These are phyloP conservation scores for Candida pseudoviswanathii DNA, from an alignment of 1,139 yeast species.

Conservation along the genomic window DNA sequence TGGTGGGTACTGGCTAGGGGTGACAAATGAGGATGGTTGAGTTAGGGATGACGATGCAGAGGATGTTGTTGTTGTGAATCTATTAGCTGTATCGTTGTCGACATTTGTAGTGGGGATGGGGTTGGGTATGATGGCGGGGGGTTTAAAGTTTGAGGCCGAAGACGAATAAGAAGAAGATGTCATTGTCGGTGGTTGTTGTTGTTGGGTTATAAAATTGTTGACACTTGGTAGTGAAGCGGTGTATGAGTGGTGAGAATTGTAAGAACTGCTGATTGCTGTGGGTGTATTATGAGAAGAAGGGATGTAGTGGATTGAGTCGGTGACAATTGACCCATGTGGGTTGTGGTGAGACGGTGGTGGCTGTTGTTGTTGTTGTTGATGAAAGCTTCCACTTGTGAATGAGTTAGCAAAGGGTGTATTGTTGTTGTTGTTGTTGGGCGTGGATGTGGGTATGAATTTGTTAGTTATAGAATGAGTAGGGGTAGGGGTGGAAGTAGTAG, in stretches of 20 bases:
- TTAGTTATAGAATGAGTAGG: slow-evolving; percentile 8
- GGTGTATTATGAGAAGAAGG: slow-evolving; percentile 59
- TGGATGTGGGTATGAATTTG: slow-evolving; percentile 9
- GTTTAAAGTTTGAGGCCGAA: slow-evolving; percentile 18
- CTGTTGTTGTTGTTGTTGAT: slow-evolving; percentile 5
- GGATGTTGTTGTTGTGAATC: slow-evolving; percentile 6
- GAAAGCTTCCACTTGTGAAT: slow-evolving; percentile 3
- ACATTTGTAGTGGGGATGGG: slow-evolving; percentile 48
- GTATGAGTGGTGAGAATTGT: slow-evolving; percentile 45
- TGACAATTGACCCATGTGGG: slow-evolving; percentile 3
- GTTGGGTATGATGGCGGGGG: slow-evolving; percentile 28
- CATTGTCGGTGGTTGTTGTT: slow-evolving; percentile 5
- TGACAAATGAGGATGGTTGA: slow-evolving; percentile 15
- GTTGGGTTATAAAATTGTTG: slow-evolving; percentile 18
- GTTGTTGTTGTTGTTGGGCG: too few species aligned
- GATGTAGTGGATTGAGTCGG: slow-evolving; percentile 38
- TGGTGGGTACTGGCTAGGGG: slow-evolving; percentile 12
- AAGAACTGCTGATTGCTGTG: slow-evolving; percentile 51
- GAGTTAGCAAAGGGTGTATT: background rate
- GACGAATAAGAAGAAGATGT: slow-evolving; percentile 1
- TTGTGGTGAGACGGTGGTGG: too few species aligned
- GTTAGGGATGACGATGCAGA: slow-evolving; percentile 8
- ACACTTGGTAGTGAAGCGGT: slow-evolving; percentile 29
- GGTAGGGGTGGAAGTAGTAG: slow-evolving; percentile 2
- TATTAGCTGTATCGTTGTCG: slow-evolving; percentile 15